Evolutionary conservation across 2,329 filamentous ascomycete genomes (phyloP), one percentile per base, ranked within the genome.

Genomic region (Fusarium pilosicola): DNA sequence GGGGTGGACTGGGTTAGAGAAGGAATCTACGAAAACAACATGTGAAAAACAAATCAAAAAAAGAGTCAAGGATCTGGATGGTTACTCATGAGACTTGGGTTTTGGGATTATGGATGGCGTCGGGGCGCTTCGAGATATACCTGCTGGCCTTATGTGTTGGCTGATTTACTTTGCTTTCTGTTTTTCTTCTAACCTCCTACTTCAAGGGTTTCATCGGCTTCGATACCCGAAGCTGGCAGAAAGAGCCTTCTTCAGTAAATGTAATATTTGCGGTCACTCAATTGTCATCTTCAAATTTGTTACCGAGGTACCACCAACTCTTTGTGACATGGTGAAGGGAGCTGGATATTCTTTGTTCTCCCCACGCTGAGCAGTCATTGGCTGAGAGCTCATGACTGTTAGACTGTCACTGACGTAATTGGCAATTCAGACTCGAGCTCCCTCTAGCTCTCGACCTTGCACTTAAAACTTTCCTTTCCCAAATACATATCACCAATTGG

Each of bases 1-100:
- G 93, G 93, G 93, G 91, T 52, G 93, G 92, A 10, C 76, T 87
- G 85, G 84, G 92, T 83, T 84, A 71, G 89, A 84, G 20, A 48
- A 18, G 26, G 51, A 14, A 41, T 38, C 20, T 28, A 22, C 10
- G 34, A 28, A 60, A 30, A 39, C 39, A 22, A 68, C 3, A 36
- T 36, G 32, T 26, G 49, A 52, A 52, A 26, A 36, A 26, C 9
- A 36, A 36, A 34, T 51, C 12, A 24, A 26, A 51, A 51, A 48
- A 46, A 52, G 30, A 49, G 28, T 20, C 24, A 36, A 59, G 32
- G 42, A 59, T 49, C 30, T 65, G 66, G 38, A 49, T 49, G 24
- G 59, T 28, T n/a, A 51, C 32, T 65, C 52, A 65, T 62, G 59
- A 45, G 58, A 73, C 62, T 67, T 66, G 48, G 59, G 63, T 62